Conservation (phyloP, 306 rosid species). For the Boehmeria nivea region DNA sequence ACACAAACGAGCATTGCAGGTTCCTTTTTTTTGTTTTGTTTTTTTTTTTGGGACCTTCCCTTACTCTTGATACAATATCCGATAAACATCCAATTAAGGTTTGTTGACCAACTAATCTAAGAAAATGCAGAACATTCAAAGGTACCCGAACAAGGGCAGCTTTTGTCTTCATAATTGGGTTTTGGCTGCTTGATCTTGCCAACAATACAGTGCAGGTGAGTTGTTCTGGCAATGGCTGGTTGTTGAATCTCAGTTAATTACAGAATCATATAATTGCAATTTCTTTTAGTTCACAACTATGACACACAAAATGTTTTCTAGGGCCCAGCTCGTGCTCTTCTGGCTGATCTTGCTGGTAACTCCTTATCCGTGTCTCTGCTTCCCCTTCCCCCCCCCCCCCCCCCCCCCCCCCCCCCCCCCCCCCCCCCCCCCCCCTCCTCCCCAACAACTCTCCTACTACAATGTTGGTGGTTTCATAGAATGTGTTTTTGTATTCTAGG, state of each 20-base stretch:
- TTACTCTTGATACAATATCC: slow-evolving; percentile 22
- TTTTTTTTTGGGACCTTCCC: slow-evolving; percentile 26
- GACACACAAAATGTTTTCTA: slow-evolving; percentile 19
- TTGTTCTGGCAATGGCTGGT: slow-evolving; percentile 16
- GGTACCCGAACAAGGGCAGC: slow-evolving; percentile 95
- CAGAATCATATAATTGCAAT: neutral
- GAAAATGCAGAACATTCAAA: slow-evolving; percentile 59
- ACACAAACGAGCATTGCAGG: slow-evolving; percentile 92
- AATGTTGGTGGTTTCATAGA: too few species aligned
- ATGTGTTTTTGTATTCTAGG: slow-evolving; percentile 32
- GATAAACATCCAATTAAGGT: slow-evolving; percentile 3
- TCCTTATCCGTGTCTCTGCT: too few species aligned
- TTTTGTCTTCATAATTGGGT: slow-evolving; percentile 77
- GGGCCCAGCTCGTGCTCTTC: slow-evolving; percentile 99
- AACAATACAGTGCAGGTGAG: slow-evolving; percentile 95
- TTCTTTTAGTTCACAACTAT: neutral
- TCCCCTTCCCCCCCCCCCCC: neutral
- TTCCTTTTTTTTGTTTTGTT: too few species aligned
- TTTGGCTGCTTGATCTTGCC: slow-evolving; percentile 99
- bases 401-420: neutral
- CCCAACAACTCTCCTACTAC: neutral
- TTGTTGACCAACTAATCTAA: slow-evolving; percentile 27
- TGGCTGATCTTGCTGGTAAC: slow-evolving; percentile 90
- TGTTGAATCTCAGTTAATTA: neutral
- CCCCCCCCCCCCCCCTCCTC: neutral